Base-by-base conservation (phyloP, 2,329 filamentous ascomycete genomes). In the Calonectria pauciramosa region DNA sequence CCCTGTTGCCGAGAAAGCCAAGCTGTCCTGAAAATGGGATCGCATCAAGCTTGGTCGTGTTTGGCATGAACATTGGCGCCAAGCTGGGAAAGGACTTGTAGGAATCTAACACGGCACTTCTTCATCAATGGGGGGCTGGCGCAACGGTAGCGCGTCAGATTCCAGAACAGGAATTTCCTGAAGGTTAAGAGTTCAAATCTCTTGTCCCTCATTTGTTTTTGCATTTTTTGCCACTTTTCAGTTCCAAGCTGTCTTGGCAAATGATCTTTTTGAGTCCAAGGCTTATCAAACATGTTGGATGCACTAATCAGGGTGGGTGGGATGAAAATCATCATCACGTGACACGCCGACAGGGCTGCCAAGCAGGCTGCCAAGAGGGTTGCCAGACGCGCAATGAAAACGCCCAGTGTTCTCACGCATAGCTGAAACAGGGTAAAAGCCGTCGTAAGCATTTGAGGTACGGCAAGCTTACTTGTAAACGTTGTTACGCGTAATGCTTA, bases 121-220 rank as follows among this genome's bases (percentile, higher is more conserved):
- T 16, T 11, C 36, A 63, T 18, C 56, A 41, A 63, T 63, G 56
- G 56, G 56, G 56, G 56, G 56, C 56, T 63, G 56, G 56, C 56
- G 56, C 56, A 63, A 63, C 56, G 56, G 56, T 63, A 63, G 56
- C 56, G 56, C 56, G 56, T 63, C 56, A 63, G 56, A 63, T 63
- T 63, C 56, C 56, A 63, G 56, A 63, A 63, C 36, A 63, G 56
- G 56, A 63, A 63, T 63, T 63, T 63, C 56, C 56, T 63, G 56
- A 63, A 63, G 56, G 56, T 63, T 63, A 63, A 63, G 56, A 63
- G 56, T 63, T 63, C 56, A 63, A 63, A 63, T 63, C 56, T 63
- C 56, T 63, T 63, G 56, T 63, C 56, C 56, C 56, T 63, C 56
- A 63, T 63, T 63, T 20, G 14, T 41, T 41, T 63, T 63, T 63